These are phyloP conservation scores for Ganoderma resinaceum DNA, from an alignment of 1,284 basidiomycete species.

Conservation along the genomic window DNA sequence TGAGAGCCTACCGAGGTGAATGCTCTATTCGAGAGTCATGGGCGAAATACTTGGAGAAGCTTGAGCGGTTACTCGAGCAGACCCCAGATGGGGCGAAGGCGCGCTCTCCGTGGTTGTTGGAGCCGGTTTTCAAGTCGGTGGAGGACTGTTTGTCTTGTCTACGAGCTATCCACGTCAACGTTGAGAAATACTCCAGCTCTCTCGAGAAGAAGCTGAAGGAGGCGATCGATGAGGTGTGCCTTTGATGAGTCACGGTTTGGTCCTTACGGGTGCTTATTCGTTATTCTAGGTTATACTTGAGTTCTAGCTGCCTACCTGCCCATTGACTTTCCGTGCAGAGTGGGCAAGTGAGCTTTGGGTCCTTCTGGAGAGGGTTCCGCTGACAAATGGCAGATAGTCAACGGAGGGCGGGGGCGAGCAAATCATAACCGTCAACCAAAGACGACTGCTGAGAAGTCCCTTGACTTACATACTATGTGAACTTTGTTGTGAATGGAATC, in stretches of 20 bases:
- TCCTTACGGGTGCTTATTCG: neutral
- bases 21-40: neutral
- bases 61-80: neutral
- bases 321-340: neutral
- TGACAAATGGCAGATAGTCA: neutral
- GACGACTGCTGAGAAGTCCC: neutral
- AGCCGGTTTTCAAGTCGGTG: neutral
- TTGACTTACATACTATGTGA: neutral
- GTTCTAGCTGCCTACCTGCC: neutral
- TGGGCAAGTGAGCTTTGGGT: neutral
- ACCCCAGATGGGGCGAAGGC: neutral
- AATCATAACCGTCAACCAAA: neutral
- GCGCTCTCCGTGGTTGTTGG: neutral
- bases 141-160: neutral
- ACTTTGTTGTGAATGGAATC: neutral
- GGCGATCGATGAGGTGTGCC: neutral
- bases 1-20: neutral
- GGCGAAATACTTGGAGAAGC: neutral
- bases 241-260: neutral
- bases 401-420: neutral
- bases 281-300: neutral
- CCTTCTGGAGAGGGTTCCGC: neutral
- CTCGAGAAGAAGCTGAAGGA: neutral
- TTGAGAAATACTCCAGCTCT: neutral
- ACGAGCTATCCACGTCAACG: neutral